Base-by-base conservation (phyloP, 2,329 filamentous ascomycete genomes). In the Teratosphaeria nubilosa region DNA sequence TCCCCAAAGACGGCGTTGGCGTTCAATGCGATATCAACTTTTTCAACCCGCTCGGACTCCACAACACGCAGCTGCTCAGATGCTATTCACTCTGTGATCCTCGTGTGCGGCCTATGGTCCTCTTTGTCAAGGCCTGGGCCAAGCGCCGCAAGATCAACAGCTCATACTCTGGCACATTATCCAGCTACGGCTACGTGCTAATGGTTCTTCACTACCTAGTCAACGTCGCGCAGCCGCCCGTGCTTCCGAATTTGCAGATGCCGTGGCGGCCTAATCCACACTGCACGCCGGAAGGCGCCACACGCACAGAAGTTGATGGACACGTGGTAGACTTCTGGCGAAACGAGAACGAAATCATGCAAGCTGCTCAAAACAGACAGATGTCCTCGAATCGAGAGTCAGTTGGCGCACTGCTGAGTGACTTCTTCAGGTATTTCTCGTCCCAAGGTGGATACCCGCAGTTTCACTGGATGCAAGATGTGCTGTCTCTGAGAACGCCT, bases 1-100 rank as follows among this genome's bases (percentile, higher is more conserved):
- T 92, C 59, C 88, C 88, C 5, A 89, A 89, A 67, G 77, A 78
- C 9, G 86, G 86, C 3, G 82, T 87, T 30, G 90, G 90, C n/a
- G 88, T 92, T 14, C 88, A 91, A 69, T 94, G 89, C 70, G 90
- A 96, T 69, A 90, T 96, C 77, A 95, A 95, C 72, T 96, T 96
- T 70, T 87, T 87, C 1, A 91, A 91, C 20, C 84, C 88, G 51
- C 81, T 96, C 2, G 90, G 86, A 1, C 78, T 95, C 2, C 87
- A 94, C 63, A 96, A 96, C 71, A 95, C 91, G 0, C 76, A 83
- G 34, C 82, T 96, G 45, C 80, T 96, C 31, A 84, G 88, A 45
- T 92, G 89, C 71, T 96, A 96, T 73, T 86, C 87, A 1, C 81
- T 83, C 57, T 88, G 87, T 22, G 91, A 96, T 69, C 75, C 82